A percentile compares a stretch with the other conserved stretches of the same genome.
Conservation (phyloP, 441 rosid species). For the Rhodomyrtus psidioides region DNA sequence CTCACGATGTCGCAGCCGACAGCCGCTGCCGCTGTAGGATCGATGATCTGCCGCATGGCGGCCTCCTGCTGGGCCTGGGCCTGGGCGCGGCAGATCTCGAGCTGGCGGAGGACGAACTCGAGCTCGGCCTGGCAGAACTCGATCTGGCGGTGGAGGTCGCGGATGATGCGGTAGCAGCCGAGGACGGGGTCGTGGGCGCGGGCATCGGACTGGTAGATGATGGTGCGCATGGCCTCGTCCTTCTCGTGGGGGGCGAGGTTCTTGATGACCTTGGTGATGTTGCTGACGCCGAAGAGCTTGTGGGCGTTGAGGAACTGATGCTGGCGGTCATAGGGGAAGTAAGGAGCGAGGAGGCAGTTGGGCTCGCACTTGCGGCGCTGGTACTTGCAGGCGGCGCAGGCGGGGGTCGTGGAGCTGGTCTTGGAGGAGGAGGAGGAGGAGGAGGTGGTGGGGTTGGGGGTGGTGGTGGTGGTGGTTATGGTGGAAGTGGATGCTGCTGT, state of each 20-base stretch:
- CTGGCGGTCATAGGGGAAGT: conserved; percentile 78
- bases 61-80: not conserved
- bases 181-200: conserved; percentile 87
- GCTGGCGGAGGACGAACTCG: conserved; percentile 69
- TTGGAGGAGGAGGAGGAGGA: conserved; percentile 7
- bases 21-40: not conserved
- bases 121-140: conserved; percentile 59
- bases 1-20: not conserved
- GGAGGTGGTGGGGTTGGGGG: conserved; percentile 8
- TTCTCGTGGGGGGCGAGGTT: conserved; percentile 49
- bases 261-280: conserved; percentile 77
- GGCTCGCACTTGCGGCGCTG: conserved; percentile 91
- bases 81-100: conserved; percentile 55
- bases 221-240: conserved; percentile 78
- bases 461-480: conserved; percentile 3
- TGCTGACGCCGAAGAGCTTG: conserved; percentile 86
- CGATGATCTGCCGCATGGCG: not conserved
- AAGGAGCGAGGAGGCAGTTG: conserved; percentile 93
- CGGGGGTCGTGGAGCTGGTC: conserved; percentile 48
- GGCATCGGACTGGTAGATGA: conserved; percentile 77
- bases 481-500: not conserved
- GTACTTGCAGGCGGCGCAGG: conserved; percentile 97
- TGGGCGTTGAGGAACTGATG: conserved; percentile 88
- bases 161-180: conserved; percentile 64
- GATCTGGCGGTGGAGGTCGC: conserved; percentile 67